phyloP scores from a whole-genome alignment of 2,329 filamentous ascomycete genomes.

The Zelopaecilomyces penicillatus region DNA sequence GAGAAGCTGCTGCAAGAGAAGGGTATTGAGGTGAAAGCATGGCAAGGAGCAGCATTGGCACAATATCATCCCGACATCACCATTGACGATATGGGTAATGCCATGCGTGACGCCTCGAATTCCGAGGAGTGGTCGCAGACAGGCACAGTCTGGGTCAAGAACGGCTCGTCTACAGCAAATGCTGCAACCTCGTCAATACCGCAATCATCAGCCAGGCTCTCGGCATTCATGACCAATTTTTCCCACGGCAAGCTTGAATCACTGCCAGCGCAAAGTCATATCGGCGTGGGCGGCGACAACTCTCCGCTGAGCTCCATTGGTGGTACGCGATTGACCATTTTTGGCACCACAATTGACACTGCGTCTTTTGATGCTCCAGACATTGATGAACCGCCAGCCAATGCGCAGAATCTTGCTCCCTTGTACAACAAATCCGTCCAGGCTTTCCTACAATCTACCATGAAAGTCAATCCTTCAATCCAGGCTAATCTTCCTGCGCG shows the following conservation, averaged over 20 bases:
- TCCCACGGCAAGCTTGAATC: constrained; percentile 29
- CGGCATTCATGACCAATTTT: constrained; percentile 13
- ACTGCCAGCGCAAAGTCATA: constrained; percentile 51
- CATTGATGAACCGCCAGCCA: constrained; percentile 46
- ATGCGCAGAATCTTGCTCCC: constrained; percentile 30
- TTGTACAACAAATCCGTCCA: constrained; percentile 65
- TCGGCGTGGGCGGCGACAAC: constrained; percentile 56
- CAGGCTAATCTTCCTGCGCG: constrained; percentile 54
- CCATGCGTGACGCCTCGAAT: constrained; percentile 13
- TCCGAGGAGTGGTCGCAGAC: constrained; percentile 24
- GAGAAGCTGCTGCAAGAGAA: constrained; percentile 55
- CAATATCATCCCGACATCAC: constrained; percentile 18
- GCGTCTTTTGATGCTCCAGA: constrained; percentile 62
- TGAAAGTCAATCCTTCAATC: constrained; percentile 50
- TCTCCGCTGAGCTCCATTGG: constrained; percentile 64
- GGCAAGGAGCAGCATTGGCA: constrained; percentile 24
- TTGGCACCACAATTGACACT: constrained; percentile 73
- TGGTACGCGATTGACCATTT: constrained; percentile 67
- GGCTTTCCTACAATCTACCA: constrained; percentile 57
- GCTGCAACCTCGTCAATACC: constrained; percentile 8
- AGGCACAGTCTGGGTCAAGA: constrained; percentile 27
- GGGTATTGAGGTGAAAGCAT: constrained; percentile 53
- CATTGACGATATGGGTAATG: constrained; percentile 18
- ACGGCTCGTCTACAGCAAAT: constrained; percentile 10
- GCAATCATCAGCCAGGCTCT: constrained; percentile 5